Percentiles rank a stretch among this genome's conserved stretches.
Evolutionary conservation across 805 yeast species (phyloP).

Genomic region (Metschnikowia koreensis): DNA sequence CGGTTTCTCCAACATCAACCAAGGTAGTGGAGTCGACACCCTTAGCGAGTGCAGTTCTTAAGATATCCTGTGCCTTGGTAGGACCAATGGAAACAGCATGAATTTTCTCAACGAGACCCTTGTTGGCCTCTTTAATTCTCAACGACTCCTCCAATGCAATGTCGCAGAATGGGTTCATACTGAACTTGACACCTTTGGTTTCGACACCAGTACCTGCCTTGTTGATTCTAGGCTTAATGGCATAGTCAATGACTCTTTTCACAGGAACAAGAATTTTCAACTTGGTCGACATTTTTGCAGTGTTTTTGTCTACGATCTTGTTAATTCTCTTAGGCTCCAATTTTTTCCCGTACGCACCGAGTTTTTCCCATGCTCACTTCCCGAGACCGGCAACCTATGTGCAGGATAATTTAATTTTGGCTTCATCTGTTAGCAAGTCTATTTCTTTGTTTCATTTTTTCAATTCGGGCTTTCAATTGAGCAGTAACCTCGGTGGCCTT

Average conservation of each 20-base stretch:
- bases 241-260: constrained; percentile 91
- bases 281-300: constrained; percentile 32
- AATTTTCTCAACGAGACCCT: constrained; percentile 68
- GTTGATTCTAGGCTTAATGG: constrained; percentile 89
- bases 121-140: constrained; percentile 64
- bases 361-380: constrained; percentile 3
- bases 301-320: not conserved
- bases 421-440: constrained; percentile 11
- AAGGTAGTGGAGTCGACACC: constrained; percentile 89
- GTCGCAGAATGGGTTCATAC: constrained; percentile 96
- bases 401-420: constrained; percentile 5
- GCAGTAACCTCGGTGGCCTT: constrained; percentile 88
- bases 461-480: constrained; percentile 82
- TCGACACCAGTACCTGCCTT: constrained; percentile 81
- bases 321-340: not conserved
- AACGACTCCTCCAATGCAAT: constrained; percentile 96
- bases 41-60: constrained; percentile 88
- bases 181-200: constrained; percentile 84
- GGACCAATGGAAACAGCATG: constrained; percentile 94
- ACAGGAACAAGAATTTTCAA: constrained; percentile 86
- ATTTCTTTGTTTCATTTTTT: constrained; percentile 76
- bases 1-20: constrained; percentile 69
- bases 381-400: constrained; percentile 9
- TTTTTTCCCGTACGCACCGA: constrained; percentile 5
- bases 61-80: constrained; percentile 78